These are phyloP conservation scores for Russula sp. DNA, from an alignment of 768 basidiomycete genomes.

Conservation along the genomic window DNA sequence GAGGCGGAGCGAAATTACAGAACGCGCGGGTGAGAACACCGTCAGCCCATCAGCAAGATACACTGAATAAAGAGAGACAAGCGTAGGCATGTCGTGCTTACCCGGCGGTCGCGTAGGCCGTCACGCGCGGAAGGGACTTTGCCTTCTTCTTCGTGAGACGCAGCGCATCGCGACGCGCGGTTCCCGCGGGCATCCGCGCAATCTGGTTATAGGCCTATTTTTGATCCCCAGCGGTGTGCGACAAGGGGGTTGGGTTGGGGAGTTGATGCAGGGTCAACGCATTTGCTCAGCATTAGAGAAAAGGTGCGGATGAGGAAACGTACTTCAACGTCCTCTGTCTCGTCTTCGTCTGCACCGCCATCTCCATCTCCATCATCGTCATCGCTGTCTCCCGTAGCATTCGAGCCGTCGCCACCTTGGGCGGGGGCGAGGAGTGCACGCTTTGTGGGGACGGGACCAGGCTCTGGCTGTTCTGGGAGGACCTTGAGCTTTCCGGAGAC, in stretches of 20 bases:
- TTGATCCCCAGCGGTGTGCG: neutral
- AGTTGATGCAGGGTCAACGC: neutral
- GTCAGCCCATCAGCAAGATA: neutral
- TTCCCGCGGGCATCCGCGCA: conserved; percentile 88
- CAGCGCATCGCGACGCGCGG: conserved; percentile 85
- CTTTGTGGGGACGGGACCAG: conserved; percentile 24
- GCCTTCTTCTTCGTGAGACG: conserved; percentile 92
- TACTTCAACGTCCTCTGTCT: conserved; percentile 57
- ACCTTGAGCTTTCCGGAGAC: conserved; percentile 83
- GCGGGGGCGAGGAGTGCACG: conserved; percentile 22
- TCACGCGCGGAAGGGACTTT: conserved; percentile 86
- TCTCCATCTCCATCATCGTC: conserved; percentile 52
- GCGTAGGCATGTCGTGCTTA: conserved; percentile 29
- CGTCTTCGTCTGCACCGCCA: conserved; percentile 60
- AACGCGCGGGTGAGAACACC: neutral
- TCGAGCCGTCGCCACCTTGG: conserved; percentile 27
- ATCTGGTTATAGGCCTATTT: conserved; percentile 87
- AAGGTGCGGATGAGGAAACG: conserved; percentile 22
- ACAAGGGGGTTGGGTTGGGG: neutral
- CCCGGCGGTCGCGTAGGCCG: conserved; percentile 92
- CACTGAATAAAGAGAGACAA: neutral
- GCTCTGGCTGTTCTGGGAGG: conserved; percentile 75
- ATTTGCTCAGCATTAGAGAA: neutral
- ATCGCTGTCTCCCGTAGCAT: conserved; percentile 29
- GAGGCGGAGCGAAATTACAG: neutral